A percentile compares a stretch with the other conserved stretches of the same genome.
Conservation (phyloP, 2,329 filamentous ascomycete genomes). For the Bretziella fagacearum region DNA sequence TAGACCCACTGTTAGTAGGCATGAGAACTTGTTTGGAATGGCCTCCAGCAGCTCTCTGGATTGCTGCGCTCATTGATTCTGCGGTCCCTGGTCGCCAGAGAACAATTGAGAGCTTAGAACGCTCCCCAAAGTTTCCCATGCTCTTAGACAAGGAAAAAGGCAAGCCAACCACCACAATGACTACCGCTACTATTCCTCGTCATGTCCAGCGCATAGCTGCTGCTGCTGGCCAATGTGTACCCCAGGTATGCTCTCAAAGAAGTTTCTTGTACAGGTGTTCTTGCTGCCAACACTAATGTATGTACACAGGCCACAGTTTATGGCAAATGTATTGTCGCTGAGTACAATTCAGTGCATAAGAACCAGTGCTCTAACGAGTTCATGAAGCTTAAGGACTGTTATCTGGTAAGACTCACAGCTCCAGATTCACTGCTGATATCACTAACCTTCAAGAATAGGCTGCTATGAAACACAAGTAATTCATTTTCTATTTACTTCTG, state of each 20-base stretch:
- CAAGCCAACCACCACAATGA: background rate
- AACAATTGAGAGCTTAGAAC: too few relatives aligned
- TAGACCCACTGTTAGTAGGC: background rate
- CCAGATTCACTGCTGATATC: background rate
- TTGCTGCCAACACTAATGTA: background rate
- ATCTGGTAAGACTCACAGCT: constrained; percentile 40
- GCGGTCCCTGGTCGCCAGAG: too few relatives aligned
- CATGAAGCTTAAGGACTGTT: constrained; percentile 70
- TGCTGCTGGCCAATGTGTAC: constrained; percentile 37
- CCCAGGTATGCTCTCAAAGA: constrained; percentile 38
- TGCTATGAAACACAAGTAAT: background rate
- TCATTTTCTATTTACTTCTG: too few relatives aligned
- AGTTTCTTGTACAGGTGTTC: background rate
- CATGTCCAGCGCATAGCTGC: constrained; percentile 36
- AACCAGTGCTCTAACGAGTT: constrained; percentile 84
- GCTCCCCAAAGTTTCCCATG: too few relatives aligned
- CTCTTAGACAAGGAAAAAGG: too few relatives aligned
- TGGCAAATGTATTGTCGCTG: constrained; percentile 76
- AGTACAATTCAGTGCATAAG: constrained; percentile 80
- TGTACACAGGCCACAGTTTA: constrained; percentile 55
- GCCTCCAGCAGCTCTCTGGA: background rate
- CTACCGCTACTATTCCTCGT: background rate
- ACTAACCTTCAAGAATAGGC: background rate
- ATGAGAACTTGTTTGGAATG: background rate
- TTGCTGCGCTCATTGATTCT: too few relatives aligned